Conservation (phyloP, 768 basidiomycete species). For the Hortiboletus campestris region DNA sequence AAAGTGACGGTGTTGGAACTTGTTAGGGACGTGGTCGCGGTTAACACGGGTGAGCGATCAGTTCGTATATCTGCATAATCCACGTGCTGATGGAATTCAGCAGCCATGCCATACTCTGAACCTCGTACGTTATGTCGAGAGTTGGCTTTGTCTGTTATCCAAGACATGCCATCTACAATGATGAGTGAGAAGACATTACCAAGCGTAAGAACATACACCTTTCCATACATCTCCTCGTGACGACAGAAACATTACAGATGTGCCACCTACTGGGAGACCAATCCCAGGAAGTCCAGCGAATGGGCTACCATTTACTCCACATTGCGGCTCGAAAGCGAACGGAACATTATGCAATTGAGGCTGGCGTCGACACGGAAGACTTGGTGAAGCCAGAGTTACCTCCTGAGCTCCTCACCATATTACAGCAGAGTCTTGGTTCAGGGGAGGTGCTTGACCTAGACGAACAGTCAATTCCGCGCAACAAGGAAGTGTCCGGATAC, state of each 20-base stretch:
- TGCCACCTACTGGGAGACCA: slow-evolving; percentile 72
- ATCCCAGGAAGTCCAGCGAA: slow-evolving; percentile 65
- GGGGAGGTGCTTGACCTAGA: slow-evolving; percentile 40
- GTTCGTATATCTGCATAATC: not conserved
- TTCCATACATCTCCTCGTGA: not conserved
- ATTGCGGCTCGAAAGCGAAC: slow-evolving; percentile 72
- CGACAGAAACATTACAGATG: slow-evolving; percentile 50
- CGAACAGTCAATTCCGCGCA: slow-evolving; percentile 35
- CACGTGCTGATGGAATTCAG: slow-evolving; percentile 2
- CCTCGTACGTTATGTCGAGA: slow-evolving; percentile 70
- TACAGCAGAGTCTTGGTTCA: slow-evolving; percentile 47
- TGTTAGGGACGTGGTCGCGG: slow-evolving; percentile 59
- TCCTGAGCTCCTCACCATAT: slow-evolving; percentile 57
- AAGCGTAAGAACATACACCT: slow-evolving; percentile 42
- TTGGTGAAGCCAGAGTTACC: slow-evolving; percentile 58
- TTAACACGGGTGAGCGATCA: slow-evolving; percentile 46
- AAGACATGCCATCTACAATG: slow-evolving; percentile 60
- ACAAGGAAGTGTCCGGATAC: slow-evolving; percentile 54
- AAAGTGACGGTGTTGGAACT: slow-evolving; percentile 50
- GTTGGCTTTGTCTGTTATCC: slow-evolving; percentile 65
- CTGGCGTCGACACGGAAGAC: slow-evolving; percentile 72
- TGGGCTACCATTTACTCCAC: slow-evolving; percentile 71
- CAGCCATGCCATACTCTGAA: slow-evolving; percentile 35
- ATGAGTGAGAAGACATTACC: slow-evolving; percentile 63
- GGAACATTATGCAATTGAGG: slow-evolving; percentile 83